A percentile compares a stretch with the other conserved stretches of the same genome.
phyloP scores from a whole-genome alignment of 768 basidiomycete genomes.

The Boletus tylopilopsis region DNA sequence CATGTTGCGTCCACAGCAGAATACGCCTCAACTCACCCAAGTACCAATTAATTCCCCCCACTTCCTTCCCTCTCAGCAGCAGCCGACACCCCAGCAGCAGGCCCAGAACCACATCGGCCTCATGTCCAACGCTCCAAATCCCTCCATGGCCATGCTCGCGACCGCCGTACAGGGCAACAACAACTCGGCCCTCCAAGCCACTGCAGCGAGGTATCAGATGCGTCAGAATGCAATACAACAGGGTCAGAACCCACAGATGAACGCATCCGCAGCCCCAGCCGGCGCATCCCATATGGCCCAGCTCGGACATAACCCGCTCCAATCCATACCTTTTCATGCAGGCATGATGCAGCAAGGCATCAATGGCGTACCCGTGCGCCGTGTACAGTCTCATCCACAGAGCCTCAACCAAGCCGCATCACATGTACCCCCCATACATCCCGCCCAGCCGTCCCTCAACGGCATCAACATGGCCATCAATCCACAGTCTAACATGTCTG shows the following conservation, averaged over 20 bases:
- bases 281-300: slow-evolving; percentile 27
- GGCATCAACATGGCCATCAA: slow-evolving; percentile 45
- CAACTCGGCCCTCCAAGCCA: slow-evolving; percentile 21
- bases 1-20: slow-evolving; percentile 42
- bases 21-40: slow-evolving; percentile 38
- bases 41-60: slow-evolving; percentile 35
- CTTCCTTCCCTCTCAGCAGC: slow-evolving; percentile 38
- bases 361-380: slow-evolving; percentile 40
- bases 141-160: slow-evolving; percentile 39
- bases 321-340: slow-evolving; percentile 40
- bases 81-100: slow-evolving; percentile 34
- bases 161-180: slow-evolving; percentile 25
- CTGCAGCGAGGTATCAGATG: slow-evolving; percentile 28
- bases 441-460: slow-evolving; percentile 32
- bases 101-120: slow-evolving; percentile 34
- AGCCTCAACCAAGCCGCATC: slow-evolving; percentile 36
- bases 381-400: slow-evolving; percentile 58
- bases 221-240: slow-evolving; percentile 38
- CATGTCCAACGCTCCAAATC: slow-evolving; percentile 33
- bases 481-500: slow-evolving; percentile 39
- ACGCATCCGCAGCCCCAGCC: slow-evolving; percentile 26
- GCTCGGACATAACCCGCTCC: slow-evolving; percentile 37
- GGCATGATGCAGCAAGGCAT: slow-evolving; percentile 40
- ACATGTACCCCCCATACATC: slow-evolving; percentile 35
- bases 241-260: slow-evolving; percentile 35